These are phyloP conservation scores for Aspergillus pseudoviridinutans DNA, from an alignment of 2,329 filamentous ascomycete species.

Conservation along the genomic window DNA sequence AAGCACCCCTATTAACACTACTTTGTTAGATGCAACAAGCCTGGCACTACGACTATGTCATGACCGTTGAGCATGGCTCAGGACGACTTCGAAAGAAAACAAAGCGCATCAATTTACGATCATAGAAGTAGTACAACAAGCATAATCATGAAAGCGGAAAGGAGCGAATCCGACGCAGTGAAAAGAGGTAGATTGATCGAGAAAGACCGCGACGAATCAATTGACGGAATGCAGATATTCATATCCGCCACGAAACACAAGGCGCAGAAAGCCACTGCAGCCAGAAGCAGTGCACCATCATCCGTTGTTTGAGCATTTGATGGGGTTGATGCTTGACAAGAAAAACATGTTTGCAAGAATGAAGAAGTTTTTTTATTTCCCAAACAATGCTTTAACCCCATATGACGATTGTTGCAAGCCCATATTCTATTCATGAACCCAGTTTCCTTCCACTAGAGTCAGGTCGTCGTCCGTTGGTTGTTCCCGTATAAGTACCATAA, in stretches of 20 bases:
- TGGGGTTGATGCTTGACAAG: not conserved
- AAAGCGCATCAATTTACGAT: not conserved
- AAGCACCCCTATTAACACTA: not conserved
- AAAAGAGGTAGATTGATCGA: not conserved
- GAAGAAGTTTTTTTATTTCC: not conserved
- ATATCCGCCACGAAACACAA: not conserved
- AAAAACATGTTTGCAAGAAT: not conserved
- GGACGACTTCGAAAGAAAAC: not conserved
- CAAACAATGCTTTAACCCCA: not conserved
- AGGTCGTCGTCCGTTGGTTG: not conserved
- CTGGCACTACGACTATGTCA: not conserved
- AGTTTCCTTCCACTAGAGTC: not conserved
- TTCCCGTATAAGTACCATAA: constrained; percentile 1
- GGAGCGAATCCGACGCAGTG: not conserved
- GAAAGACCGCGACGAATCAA: not conserved
- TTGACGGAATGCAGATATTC: not conserved
- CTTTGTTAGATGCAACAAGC: not conserved
- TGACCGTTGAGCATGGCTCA: not conserved
- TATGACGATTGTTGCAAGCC: not conserved
- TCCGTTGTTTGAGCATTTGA: not conserved
- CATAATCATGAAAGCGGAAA: not conserved
- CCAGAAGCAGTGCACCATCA: not conserved
- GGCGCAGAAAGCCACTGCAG: not conserved
- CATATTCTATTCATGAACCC: constrained; percentile 2
- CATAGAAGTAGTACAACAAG: not conserved